Conservation (phyloP, 768 basidiomycete genomes). For the Boletus vinaceobasis region DNA sequence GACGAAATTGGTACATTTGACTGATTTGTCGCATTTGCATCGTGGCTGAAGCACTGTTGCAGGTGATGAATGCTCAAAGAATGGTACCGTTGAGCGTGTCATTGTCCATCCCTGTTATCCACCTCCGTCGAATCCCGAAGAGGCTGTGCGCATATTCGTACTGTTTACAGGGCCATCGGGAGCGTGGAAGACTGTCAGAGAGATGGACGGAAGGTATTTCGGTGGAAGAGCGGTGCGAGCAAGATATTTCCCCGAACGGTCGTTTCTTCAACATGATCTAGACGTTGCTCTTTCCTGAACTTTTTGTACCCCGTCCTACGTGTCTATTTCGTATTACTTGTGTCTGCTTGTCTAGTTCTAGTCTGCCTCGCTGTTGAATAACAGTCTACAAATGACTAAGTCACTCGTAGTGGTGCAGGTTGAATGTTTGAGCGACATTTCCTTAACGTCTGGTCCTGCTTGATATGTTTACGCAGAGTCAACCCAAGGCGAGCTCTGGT, state of each 20-base stretch:
- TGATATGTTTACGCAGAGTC: too few relatives aligned
- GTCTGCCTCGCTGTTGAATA: background rate
- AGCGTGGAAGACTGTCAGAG: constrained; percentile 94
- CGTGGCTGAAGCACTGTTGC: background rate
- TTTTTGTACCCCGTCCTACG: background rate
- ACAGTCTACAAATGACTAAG: background rate
- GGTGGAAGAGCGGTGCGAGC: constrained; percentile 82
- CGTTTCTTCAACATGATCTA: constrained; percentile 49
- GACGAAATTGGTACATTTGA: constrained; percentile 76
- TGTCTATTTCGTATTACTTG: background rate
- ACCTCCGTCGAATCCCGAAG: constrained; percentile 58
- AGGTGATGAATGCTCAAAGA: constrained; percentile 92
- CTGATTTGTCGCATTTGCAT: background rate
- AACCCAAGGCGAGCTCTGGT: too few relatives aligned
- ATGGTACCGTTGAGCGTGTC: constrained; percentile 89
- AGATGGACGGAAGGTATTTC: constrained; percentile 90
- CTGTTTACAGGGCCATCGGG: constrained; percentile 88
- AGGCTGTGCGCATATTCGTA: constrained; percentile 90
- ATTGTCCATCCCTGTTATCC: constrained; percentile 77
- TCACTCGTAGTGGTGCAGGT: background rate
- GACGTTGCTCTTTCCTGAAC: constrained; percentile 36
- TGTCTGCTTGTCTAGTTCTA: background rate
- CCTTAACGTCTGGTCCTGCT: too few relatives aligned
- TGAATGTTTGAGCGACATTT: background rate
- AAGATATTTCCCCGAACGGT: constrained; percentile 69